phyloP scores from a whole-genome alignment of 768 basidiomycete genomes.

The Lactifluus rugatus region DNA sequence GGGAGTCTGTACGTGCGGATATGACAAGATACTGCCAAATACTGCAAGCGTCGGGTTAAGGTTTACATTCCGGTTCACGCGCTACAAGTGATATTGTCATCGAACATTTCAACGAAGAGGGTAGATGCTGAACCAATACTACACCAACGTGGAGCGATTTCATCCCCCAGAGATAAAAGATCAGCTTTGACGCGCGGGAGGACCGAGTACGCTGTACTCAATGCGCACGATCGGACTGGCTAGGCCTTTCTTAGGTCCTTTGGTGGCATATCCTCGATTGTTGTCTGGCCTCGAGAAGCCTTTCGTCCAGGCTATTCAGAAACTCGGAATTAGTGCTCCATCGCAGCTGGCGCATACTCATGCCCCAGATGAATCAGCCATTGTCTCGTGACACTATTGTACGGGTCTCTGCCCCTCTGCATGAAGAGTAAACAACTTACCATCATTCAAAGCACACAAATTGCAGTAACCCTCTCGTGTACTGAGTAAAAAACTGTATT shows the following conservation, averaged over 20 bases:
- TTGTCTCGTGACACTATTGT: slow-evolving; percentile 20
- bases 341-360: slow-evolving; percentile 1
- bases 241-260: slow-evolving; percentile 1
- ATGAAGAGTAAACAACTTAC: background rate
- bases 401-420: background rate
- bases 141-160: slow-evolving; percentile 16
- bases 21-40: background rate
- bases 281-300: slow-evolving; percentile 6
- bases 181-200: slow-evolving; percentile 5
- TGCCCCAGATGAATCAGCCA: background rate
- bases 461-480: slow-evolving; percentile 10
- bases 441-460: slow-evolving; percentile 14
- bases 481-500: slow-evolving; percentile 17
- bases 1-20: background rate
- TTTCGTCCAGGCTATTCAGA: background rate
- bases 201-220: background rate
- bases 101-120: slow-evolving; percentile 13
- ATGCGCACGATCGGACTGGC: background rate
- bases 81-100: background rate
- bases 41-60: background rate
- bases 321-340: background rate
- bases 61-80: background rate
- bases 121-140: slow-evolving; percentile 16
- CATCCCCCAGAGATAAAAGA: background rate
- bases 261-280: slow-evolving; percentile 1